Evolutionary conservation across 2,329 filamentous ascomycete genomes (phyloP).

Genomic region (Monilinia polystroma): DNA sequence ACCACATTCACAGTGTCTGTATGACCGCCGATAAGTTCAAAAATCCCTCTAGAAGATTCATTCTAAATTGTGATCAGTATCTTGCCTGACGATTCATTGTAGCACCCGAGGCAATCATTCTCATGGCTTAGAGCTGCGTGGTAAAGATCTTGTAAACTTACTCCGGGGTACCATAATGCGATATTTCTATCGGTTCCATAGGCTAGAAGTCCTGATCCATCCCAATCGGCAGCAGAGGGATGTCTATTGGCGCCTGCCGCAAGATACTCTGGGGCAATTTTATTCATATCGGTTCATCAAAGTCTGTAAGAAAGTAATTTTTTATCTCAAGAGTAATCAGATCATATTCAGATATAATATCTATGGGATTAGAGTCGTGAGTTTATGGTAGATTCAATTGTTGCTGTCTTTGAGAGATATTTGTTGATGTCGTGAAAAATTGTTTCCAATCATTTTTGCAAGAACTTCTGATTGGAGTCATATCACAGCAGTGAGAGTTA

Average conservation of each 20-base stretch:
- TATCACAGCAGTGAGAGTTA: neutral
- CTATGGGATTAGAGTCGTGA: neutral
- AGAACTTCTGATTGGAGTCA: conserved; percentile 21
- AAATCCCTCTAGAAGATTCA: conserved; percentile 53
- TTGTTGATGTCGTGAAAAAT: conserved; percentile 21
- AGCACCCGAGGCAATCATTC: neutral
- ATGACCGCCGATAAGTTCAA: conserved; percentile 70
- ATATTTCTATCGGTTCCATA: conserved; percentile 89
- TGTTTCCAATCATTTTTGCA: conserved; percentile 11
- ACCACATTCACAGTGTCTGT: conserved; percentile 78
- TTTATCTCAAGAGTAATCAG: neutral
- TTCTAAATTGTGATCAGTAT: conserved; percentile 27
- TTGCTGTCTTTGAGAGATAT: neutral
- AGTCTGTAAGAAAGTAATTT: neutral
- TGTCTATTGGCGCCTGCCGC: conserved; percentile 86
- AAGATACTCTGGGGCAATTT: conserved; percentile 36
- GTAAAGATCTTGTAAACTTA: conserved; percentile 47
- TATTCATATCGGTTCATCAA: conserved; percentile 29
- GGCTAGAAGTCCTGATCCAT: conserved; percentile 69
- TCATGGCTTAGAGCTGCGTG: neutral
- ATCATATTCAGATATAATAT: neutral
- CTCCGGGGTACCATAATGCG: conserved; percentile 80
- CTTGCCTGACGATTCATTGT: neutral
- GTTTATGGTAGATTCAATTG: neutral
- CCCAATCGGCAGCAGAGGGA: conserved; percentile 88